Base-by-base conservation (phyloP, 116 monocot species). In the Iris pallida region DNA sequence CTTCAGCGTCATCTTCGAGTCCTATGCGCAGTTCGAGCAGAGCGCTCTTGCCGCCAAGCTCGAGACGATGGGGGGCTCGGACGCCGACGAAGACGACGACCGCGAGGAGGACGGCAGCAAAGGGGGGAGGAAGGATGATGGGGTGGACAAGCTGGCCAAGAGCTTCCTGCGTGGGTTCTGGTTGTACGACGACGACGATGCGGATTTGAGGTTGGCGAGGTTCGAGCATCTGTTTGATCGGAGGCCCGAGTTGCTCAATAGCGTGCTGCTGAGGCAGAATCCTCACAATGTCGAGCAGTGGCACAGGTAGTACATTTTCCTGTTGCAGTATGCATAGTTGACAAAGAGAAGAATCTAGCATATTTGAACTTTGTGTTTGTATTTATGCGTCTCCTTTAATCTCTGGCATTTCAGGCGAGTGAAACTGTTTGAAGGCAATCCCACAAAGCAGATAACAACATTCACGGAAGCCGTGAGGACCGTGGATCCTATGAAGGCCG, bases 211-310 rank as follows among this genome's bases (percentile, higher is more conserved):
- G 59, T 71, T 92, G 66, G 96, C 92, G 7, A 76, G 92, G 77
- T 84, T 92, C 30, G 92, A 97, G 48, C 43, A 78, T 47, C 74
- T 97, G 6, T 78, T 97, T 42, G 81, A 78, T 41, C 73, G 96
- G 70, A 72, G 92, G 74, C 92, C 96, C 0, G 92, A 97, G 73
- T 78, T 97, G 14, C 77, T 92, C 20, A 92, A 92, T 72, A 84
- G 84, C 55, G 92, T 92, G 13, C 81, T 90, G 10, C 67, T 97
- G 76, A 80, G 97, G 65, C 97, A 97, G 69, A 97, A 97, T 70
- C 96, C 96, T 51, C 92, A 97, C 57, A 92, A 97, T 75, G 97
- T 92, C 2, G 90, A 97, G 68, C 87, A 92, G 59, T 97, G 92
- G 97, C 92, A 92, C 63, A 80, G 87, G 82, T 92, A 72, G n/a